A percentile compares a stretch with the other conserved stretches of the same genome.
Evolutionary conservation across 2,329 filamentous ascomycete species (phyloP).

Genomic region (Calonectria crousiana): DNA sequence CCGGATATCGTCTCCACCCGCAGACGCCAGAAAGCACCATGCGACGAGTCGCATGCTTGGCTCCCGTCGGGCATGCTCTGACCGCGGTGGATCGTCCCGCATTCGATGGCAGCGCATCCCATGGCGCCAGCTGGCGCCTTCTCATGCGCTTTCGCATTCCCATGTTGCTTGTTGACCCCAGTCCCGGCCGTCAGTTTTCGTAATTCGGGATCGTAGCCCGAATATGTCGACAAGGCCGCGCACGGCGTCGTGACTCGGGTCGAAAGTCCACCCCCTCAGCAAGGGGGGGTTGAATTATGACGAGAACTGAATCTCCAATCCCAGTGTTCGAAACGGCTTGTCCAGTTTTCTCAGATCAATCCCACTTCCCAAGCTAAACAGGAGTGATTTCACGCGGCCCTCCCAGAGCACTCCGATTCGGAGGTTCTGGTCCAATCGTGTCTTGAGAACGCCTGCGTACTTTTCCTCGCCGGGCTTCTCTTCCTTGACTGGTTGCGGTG

Average conservation of each 20-base stretch:
- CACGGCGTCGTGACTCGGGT: conserved; percentile 21
- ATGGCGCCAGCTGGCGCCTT: conserved; percentile 1
- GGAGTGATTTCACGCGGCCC: conserved; percentile 88
- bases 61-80: conserved; percentile 13
- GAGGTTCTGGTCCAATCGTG: conserved; percentile 88
- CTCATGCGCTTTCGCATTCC: conserved; percentile 5
- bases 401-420: conserved; percentile 92
- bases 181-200: background rate
- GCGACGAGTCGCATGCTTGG: conserved; percentile 8
- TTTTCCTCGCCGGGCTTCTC: conserved; percentile 66
- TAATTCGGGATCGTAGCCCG: conserved; percentile 15
- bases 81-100: conserved; percentile 22
- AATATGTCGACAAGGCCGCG: background rate
- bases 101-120: conserved; percentile 14
- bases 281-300: conserved; percentile 62
- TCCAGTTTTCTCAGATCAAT: conserved; percentile 83
- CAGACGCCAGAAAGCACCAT: background rate
- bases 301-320: conserved; percentile 86
- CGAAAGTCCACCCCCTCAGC: background rate
- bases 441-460: conserved; percentile 89
- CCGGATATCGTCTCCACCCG: background rate
- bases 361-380: conserved; percentile 90
- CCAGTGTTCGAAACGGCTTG: conserved; percentile 81
- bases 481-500: conserved; percentile 31
- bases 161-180: conserved; percentile 6